Base-by-base conservation (phyloP, 257 asterid genomes). In the Gentiana dahurica region DNA sequence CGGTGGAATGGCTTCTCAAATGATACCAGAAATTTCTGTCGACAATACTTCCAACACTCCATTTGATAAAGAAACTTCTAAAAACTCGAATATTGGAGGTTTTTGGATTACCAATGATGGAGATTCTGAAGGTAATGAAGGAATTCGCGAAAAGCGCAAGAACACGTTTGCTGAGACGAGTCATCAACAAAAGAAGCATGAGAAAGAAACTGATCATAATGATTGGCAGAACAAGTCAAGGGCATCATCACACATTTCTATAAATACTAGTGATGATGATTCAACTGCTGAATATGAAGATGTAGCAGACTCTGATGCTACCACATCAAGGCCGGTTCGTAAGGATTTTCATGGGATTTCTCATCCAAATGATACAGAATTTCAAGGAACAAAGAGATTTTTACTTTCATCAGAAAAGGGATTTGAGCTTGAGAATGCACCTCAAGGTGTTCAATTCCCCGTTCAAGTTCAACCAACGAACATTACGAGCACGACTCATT, bases 261-360 rank as follows among this genome's bases (percentile, higher is more conserved):
- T 87, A 56, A 83, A 82, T 63, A 87, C 98, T 1, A 24, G 24
- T 24, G 94, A 89, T 54, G 99, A 88, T 61, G 97, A 90, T 43
- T 88, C 95, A 37, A 81, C 99, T 50, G 99, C 95, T 10, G 99
- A 92, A 49, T 88, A 88, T 70, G 99, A 92, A 74, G 99, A 89
- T 52, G 95, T 88, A 2, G 95, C 94, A 35, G 99, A 92, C 75
- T 92, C 99, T 33, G 95, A 80, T 60, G 89, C 87, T 58, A 79
- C 95, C 36, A 79, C 87, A 13, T 82, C 95, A 32, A 81, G 81
- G 81, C 89, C 70, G 54, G 69, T 41, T 57, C 81, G 71, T 46
- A 80, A 80, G 73, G 92, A 80, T 69, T 64, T 64, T 70, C 77
- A 68, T 64, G 77, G 67, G 54, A 66, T 70, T 71, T 75, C 85